Evolutionary conservation across 352 stramenopile genomes (phyloP).

Genomic region (Phytophthora multivora): DNA sequence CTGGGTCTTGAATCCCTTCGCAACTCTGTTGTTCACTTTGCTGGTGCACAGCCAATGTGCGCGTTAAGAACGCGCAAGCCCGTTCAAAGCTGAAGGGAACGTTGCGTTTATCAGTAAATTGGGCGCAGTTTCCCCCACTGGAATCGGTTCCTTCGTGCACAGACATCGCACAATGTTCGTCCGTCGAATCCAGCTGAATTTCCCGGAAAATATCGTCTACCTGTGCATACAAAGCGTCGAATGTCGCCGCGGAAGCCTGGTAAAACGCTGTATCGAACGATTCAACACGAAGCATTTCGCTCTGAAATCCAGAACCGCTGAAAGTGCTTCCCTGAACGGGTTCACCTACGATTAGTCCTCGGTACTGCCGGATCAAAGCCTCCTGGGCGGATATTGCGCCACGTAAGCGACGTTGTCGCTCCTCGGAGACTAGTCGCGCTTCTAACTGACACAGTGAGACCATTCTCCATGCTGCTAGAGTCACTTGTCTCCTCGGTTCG

Average conservation of each 20-base stretch:
- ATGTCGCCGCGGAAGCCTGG: neutral
- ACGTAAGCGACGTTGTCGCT: neutral
- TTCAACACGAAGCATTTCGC: neutral
- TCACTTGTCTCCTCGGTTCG: neutral
- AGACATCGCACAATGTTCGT: neutral
- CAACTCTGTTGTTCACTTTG: neutral
- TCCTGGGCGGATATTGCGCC: neutral
- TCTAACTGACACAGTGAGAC: constrained; percentile 5
- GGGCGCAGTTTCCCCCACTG: neutral
- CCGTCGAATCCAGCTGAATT: neutral
- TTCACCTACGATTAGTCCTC: neutral
- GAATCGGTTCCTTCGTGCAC: neutral
- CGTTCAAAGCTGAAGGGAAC: neutral
- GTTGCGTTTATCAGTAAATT: neutral
- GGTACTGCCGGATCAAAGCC: neutral
- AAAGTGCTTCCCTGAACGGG: neutral
- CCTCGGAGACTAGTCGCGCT: neutral
- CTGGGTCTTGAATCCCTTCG: constrained; percentile 2
- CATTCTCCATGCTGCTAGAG: neutral
- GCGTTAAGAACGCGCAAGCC: neutral
- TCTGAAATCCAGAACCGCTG: neutral
- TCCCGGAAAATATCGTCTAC: constrained; percentile 2
- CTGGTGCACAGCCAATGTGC: neutral
- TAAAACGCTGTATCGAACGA: constrained; percentile 2
- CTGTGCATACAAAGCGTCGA: constrained; percentile 4